Evolutionary conservation across 2,329 filamentous ascomycete species (phyloP).

Genomic region (Hortaea werneckii): DNA sequence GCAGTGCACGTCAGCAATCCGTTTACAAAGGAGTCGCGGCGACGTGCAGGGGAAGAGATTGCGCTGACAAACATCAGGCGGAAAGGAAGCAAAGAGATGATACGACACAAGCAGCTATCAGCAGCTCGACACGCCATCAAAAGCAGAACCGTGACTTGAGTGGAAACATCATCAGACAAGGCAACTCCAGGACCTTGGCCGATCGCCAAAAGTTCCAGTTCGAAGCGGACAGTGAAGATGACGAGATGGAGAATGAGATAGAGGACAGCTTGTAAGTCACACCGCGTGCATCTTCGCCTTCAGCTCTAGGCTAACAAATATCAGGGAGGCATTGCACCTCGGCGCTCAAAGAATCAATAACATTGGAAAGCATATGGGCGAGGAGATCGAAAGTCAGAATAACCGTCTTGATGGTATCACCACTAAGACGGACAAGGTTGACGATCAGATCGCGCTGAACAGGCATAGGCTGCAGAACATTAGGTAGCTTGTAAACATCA

Average conservation of each 20-base stretch:
- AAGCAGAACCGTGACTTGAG: slow-evolving; percentile 41
- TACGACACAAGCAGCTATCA: slow-evolving; percentile 45
- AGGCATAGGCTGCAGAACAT: slow-evolving; percentile 51
- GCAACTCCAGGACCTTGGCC: slow-evolving; percentile 35
- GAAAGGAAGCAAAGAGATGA: slow-evolving; percentile 49
- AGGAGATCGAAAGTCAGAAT: slow-evolving; percentile 70
- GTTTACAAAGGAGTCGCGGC: slow-evolving; percentile 57
- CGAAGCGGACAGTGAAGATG: slow-evolving; percentile 62
- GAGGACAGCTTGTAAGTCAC: slow-evolving; percentile 27
- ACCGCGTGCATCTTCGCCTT: too few species aligned
- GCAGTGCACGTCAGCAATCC: slow-evolving; percentile 40
- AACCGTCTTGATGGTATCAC: slow-evolving; percentile 64
- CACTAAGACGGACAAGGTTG: slow-evolving; percentile 62
- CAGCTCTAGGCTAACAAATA: background rate
- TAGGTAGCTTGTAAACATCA: background rate
- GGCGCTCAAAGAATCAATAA: background rate
- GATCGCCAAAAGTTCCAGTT: slow-evolving; percentile 67
- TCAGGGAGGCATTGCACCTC: background rate
- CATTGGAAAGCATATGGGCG: slow-evolving; percentile 31
- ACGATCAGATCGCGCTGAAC: slow-evolving; percentile 73
- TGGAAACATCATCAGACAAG: slow-evolving; percentile 37
- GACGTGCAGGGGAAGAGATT: slow-evolving; percentile 51
- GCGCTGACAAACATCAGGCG: slow-evolving; percentile 53
- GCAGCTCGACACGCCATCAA: slow-evolving; percentile 42
- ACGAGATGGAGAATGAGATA: slow-evolving; percentile 46